These are phyloP conservation scores for Calendula officinalis DNA, from an alignment of 129 eudicot species.

Conservation along the genomic window DNA sequence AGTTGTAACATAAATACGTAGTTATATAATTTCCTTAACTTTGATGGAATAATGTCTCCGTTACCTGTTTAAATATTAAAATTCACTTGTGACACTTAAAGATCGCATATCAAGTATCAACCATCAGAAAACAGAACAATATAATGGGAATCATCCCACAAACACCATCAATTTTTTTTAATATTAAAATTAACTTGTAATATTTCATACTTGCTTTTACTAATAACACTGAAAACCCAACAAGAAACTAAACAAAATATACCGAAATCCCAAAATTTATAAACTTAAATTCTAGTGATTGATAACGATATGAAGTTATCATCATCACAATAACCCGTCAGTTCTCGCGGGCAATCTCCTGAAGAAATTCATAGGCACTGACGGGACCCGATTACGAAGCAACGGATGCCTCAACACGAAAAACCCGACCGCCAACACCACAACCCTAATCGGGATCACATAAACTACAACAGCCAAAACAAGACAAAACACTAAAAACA, in stretches of 20 bases:
- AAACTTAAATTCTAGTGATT: not conserved
- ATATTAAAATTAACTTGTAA: not conserved
- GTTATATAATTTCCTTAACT: too few relatives aligned
- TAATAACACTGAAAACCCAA: not conserved
- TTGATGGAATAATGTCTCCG: too few relatives aligned
- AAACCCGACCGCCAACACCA: constrained; percentile 10
- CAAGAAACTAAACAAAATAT: not conserved
- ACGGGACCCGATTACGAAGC: constrained; percentile 26
- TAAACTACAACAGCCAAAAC: constrained; percentile 30
- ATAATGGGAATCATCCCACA: not conserved
- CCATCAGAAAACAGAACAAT: not conserved
- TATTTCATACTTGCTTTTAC: not conserved
- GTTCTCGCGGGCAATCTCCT: constrained; percentile 33
- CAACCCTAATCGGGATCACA: constrained; percentile 21
- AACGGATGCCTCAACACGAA: constrained; percentile 35
- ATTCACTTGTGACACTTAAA: too few relatives aligned
- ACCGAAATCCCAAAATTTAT: not conserved
- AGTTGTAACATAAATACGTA: too few relatives aligned
- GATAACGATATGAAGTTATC: constrained; percentile 13
- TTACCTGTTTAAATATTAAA: too few relatives aligned
- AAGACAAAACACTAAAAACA: constrained; percentile 28
- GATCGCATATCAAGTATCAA: not conserved
- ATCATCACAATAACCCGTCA: constrained; percentile 36
- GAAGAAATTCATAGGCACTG: constrained; percentile 34
- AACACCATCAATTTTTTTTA: not conserved